Base-by-base conservation (phyloP, 1,284 basidiomycete genomes). In the Pascua sp. region DNA sequence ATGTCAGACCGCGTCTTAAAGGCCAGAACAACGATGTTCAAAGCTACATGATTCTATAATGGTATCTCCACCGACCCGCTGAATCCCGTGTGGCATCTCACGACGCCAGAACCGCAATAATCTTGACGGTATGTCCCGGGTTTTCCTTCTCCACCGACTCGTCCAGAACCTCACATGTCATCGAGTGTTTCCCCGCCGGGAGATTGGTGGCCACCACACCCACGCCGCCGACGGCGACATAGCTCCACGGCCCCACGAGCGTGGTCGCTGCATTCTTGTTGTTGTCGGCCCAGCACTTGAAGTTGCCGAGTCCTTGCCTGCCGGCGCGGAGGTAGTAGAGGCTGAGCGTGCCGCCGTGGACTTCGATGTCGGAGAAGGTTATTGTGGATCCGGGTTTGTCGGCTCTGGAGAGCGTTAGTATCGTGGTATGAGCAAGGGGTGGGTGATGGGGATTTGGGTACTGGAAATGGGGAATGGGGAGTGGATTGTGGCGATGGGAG, bases 261-360 rank as follows among this genome's bases (percentile, higher is more conserved):
- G 36, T 36, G 50, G 32, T 11, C 42, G 47, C 51, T 24, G 39
- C 9, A n/a, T 15, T 11, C 49, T 51, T 46, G 40, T 47, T 32
- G 32, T 47, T 40, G 57, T 59, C 50, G 38, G 55, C 43, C 58
- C 58, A 60, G 48, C 58, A 60, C 47, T 45, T 38, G 18, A 52
- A 17, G 41, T 53, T 50, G 43, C 58, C 58, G 38, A 53, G 18
- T n/a, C 42, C 50, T 16, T 51, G 40, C 12, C 17, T 62, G 37
- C 37, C 38, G 38, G 18, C 13, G 42, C 56, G 50, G 18, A 49
- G 41, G 42, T 49, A 49, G 51, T 48, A 57, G 16, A 57, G 42
- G 11, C 17, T 16, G 40, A 57, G 13, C n/a, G 18, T 41, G 24
- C 51, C 51, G 18, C 40, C 51, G 47, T n/a, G 8, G 7, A 57